These are phyloP conservation scores for Rachicladosporium sp. DNA, from an alignment of 2,329 filamentous ascomycete genomes.

Conservation along the genomic window DNA sequence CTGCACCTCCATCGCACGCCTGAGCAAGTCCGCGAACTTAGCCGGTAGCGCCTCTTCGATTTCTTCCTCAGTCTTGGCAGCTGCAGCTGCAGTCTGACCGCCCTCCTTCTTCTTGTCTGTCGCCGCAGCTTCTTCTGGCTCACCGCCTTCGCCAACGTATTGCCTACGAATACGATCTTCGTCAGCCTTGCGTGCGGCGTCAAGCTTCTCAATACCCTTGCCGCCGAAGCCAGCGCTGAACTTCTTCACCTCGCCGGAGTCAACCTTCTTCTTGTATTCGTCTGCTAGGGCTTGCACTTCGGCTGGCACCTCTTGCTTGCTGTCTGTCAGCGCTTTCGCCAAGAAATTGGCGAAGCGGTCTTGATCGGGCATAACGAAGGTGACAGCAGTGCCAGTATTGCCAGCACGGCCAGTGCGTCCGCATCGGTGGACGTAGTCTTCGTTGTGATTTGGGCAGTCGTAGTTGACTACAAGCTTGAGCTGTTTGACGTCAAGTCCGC, in stretches of 20 bases:
- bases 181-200: constrained; percentile 79
- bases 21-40: constrained; percentile 30
- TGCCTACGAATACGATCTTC: constrained; percentile 77
- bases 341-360: constrained; percentile 83
- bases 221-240: constrained; percentile 78
- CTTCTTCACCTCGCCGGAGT: constrained; percentile 80
- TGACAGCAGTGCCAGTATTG: constrained; percentile 88
- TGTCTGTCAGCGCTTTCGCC: constrained; percentile 83
- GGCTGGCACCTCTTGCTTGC: constrained; percentile 70
- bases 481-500: constrained; percentile 91
- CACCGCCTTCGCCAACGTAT: constrained; percentile 65
- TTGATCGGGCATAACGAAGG: constrained; percentile 83
- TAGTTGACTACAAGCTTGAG: constrained; percentile 94
- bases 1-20: constrained; percentile 61
- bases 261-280: constrained; percentile 77
- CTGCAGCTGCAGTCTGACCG: constrained; percentile 7
- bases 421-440: constrained; percentile 92
- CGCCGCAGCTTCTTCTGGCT: constrained; percentile 64
- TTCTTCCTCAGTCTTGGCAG: constrained; percentile 2
- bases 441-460: constrained; percentile 83
- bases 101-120: constrained; percentile 36
- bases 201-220: constrained; percentile 82
- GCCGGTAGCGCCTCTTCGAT: constrained; percentile 1
- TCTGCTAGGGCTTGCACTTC: constrained; percentile 48
- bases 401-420: constrained; percentile 90